A percentile compares a stretch with the other conserved stretches of the same genome.
These are phyloP conservation scores for Albatrellus sp. DNA, from an alignment of 1,284 basidiomycete species.

Conservation along the genomic window DNA sequence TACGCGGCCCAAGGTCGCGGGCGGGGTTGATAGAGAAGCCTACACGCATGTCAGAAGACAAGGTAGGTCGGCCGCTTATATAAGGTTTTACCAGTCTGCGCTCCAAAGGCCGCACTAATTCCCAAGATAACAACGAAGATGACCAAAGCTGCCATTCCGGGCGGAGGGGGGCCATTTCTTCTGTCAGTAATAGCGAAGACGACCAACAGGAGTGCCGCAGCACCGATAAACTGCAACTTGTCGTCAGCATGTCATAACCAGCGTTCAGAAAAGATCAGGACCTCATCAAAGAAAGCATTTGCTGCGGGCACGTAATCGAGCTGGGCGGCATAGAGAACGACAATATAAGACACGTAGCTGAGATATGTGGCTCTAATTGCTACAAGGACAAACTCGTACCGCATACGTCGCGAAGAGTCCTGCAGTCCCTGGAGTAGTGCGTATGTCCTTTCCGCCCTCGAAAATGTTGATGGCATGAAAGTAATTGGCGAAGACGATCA, in stretches of 20 bases:
- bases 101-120: constrained; percentile 39
- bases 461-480: constrained; percentile 60
- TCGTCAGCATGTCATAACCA: background rate
- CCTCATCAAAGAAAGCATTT: constrained; percentile 50
- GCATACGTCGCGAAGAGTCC: constrained; percentile 61
- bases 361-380: background rate
- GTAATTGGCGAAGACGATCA: constrained; percentile 66
- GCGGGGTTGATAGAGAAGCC: constrained; percentile 51
- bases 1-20: constrained; percentile 49
- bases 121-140: constrained; percentile 45
- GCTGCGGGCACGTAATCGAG: constrained; percentile 43
- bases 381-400: constrained; percentile 27
- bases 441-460: constrained; percentile 47
- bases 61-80: too few species aligned
- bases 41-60: constrained; percentile 3
- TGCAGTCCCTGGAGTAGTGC: constrained; percentile 57
- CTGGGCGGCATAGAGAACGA: constrained; percentile 18
- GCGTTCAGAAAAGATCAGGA: constrained; percentile 8
- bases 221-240: constrained; percentile 43
- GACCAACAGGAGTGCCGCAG: constrained; percentile 40
- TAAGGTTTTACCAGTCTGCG: constrained; percentile 32
- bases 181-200: constrained; percentile 32
- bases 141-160: constrained; percentile 38
- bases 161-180: constrained; percentile 32
- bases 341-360: constrained; percentile 1